These are phyloP conservation scores for Tolypocladium nubicola DNA, from an alignment of 2,329 filamentous ascomycete genomes.

Conservation along the genomic window DNA sequence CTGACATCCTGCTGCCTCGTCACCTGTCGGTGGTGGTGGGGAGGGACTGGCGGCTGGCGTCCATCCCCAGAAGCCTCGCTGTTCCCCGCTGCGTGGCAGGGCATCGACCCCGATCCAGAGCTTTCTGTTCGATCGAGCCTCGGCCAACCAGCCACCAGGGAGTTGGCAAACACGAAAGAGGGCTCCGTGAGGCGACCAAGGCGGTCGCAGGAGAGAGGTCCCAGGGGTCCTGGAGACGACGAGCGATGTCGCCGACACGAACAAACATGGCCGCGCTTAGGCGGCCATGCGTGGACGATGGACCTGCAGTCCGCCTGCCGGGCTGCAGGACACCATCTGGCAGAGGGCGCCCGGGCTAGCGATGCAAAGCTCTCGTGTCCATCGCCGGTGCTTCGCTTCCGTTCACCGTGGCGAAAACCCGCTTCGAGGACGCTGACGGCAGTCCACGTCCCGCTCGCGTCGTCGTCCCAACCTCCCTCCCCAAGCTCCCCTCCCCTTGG, in stretches of 20 bases:
- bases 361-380: background rate
- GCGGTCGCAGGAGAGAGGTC: background rate
- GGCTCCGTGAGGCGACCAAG: background rate
- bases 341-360: background rate
- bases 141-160: background rate
- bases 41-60: background rate
- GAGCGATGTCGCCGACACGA: background rate
- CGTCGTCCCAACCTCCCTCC: background rate
- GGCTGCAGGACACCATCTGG: background rate
- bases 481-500: background rate
- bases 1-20: background rate
- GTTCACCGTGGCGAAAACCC: background rate
- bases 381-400: background rate
- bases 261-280: background rate
- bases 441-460: background rate
- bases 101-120: background rate
- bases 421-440: background rate
- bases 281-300: background rate
- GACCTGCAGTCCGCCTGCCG: background rate
- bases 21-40: background rate
- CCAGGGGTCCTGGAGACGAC: background rate
- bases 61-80: background rate
- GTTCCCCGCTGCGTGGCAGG: background rate
- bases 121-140: background rate
- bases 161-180: background rate